phyloP scores from a whole-genome alignment of 2,329 filamentous ascomycete genomes.

The Aspergillus piperis region DNA sequence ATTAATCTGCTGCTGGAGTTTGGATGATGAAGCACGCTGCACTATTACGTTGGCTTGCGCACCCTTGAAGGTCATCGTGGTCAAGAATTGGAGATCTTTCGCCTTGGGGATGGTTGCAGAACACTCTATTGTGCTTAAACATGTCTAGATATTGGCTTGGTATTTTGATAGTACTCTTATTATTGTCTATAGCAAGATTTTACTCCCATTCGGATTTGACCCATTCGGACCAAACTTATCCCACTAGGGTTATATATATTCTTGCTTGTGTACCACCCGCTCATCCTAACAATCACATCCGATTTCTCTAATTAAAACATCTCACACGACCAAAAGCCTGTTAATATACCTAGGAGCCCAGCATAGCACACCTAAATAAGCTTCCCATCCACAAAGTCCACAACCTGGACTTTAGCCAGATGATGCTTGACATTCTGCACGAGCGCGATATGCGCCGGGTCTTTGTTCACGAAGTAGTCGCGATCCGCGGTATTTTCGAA shows the following conservation, averaged over 20 bases:
- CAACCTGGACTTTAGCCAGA: not conserved
- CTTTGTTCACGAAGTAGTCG: constrained; percentile 1
- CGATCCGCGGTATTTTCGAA: not conserved
- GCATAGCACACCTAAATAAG: not conserved
- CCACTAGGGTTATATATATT: not conserved
- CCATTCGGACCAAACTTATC: no score
- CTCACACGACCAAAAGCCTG: no score
- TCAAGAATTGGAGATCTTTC: no score
- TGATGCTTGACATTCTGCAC: not conserved
- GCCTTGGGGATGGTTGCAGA: no score
- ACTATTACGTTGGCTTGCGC: not conserved
- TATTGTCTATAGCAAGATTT: accelerated
- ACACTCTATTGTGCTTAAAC: no score
- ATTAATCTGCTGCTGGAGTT: not conserved
- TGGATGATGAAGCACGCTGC: not conserved
- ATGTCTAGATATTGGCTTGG: accelerated
- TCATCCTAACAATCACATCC: no score
- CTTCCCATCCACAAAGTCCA: constrained; percentile 7
- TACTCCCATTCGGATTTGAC: no score
- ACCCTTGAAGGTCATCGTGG: no score
- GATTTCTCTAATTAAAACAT: no score
- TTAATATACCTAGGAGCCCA: no score
- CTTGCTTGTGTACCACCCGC: not conserved
- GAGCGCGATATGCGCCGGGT: not conserved
- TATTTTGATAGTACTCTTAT: no score